Percentiles rank a stretch among this genome's conserved stretches.
Conservation (phyloP, 345 rosid genomes). For the Pistacia vera region DNA sequence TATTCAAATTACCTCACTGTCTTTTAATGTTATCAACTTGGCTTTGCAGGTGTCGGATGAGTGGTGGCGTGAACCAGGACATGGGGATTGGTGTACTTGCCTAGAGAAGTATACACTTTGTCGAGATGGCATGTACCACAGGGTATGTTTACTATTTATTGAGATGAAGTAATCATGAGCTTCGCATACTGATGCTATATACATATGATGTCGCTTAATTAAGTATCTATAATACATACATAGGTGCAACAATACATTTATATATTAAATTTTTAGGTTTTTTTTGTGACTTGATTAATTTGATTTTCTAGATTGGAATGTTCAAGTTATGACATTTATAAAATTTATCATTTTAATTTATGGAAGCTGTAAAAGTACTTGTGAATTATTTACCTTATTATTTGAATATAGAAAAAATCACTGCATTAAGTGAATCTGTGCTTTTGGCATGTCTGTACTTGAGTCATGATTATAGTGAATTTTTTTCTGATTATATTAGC, state of each 20-base stretch:
- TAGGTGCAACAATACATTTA: too few species aligned
- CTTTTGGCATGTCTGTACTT: too few species aligned
- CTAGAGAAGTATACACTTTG: constrained; percentile 69
- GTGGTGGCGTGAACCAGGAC: constrained; percentile 88
- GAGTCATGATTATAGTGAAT: neutral
- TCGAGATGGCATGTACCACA: constrained; percentile 79
- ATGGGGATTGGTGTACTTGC: constrained; percentile 79
- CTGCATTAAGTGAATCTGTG: too few species aligned
- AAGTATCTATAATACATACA: too few species aligned
- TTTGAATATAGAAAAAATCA: too few species aligned
- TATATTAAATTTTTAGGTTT: too few species aligned
- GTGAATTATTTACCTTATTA: too few species aligned
- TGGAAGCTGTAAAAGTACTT: too few species aligned
- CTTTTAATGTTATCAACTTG: constrained; percentile 7
- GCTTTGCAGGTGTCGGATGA: constrained; percentile 63
- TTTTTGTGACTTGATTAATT: too few species aligned
- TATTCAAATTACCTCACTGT: neutral
- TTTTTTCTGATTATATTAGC: neutral
- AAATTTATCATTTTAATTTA: too few species aligned
- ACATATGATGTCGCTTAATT: neutral
- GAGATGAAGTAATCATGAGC: neutral
- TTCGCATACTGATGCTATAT: neutral
- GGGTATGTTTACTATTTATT: constrained; percentile 40
- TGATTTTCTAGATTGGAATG: too few species aligned
- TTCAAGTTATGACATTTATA: too few species aligned